phyloP scores from a whole-genome alignment of 768 basidiomycete genomes.

The Scleroderma bovista region DNA sequence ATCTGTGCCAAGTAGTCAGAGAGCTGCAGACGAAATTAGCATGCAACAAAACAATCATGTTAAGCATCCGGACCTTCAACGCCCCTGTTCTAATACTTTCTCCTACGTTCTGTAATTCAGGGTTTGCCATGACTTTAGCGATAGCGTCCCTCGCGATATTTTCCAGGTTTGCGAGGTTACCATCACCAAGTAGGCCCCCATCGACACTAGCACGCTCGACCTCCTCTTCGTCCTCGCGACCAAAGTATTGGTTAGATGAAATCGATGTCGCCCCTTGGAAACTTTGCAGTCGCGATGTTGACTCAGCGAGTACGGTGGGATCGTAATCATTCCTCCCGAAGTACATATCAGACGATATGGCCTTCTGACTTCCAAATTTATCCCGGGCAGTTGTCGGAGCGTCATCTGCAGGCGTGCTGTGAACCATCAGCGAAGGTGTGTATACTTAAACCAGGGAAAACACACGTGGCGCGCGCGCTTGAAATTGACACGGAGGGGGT shows the following conservation, averaged over 20 bases:
- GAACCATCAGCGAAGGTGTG: not conserved
- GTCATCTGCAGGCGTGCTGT: slow-evolving; percentile 40
- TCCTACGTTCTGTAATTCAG: slow-evolving; percentile 81
- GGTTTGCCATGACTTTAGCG: slow-evolving; percentile 68
- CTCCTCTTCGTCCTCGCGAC: slow-evolving; percentile 74
- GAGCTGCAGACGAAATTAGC: slow-evolving; percentile 32
- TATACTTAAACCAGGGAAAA: not conserved
- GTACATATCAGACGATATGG: slow-evolving; percentile 97
- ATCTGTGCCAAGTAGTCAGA: slow-evolving; percentile 69
- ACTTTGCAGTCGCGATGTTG: slow-evolving; percentile 69
- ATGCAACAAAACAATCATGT: not conserved
- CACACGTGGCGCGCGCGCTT: slow-evolving; percentile 38
- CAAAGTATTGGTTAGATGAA: slow-evolving; percentile 95
- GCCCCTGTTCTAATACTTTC: slow-evolving; percentile 77
- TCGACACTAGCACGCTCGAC: slow-evolving; percentile 40
- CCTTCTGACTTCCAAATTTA: slow-evolving; percentile 89
- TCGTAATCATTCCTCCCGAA: slow-evolving; percentile 91
- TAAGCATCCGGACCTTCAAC: slow-evolving; percentile 56
- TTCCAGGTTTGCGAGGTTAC: slow-evolving; percentile 51
- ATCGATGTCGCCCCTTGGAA: slow-evolving; percentile 94
- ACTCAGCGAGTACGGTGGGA: slow-evolving; percentile 61
- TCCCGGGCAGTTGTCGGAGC: slow-evolving; percentile 78
- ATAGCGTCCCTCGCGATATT: slow-evolving; percentile 72
- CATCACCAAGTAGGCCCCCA: slow-evolving; percentile 49
- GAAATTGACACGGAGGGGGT: slow-evolving; percentile 50